These are phyloP conservation scores for Boletus subcaerulescens DNA, from an alignment of 768 basidiomycete genomes.

Conservation along the genomic window DNA sequence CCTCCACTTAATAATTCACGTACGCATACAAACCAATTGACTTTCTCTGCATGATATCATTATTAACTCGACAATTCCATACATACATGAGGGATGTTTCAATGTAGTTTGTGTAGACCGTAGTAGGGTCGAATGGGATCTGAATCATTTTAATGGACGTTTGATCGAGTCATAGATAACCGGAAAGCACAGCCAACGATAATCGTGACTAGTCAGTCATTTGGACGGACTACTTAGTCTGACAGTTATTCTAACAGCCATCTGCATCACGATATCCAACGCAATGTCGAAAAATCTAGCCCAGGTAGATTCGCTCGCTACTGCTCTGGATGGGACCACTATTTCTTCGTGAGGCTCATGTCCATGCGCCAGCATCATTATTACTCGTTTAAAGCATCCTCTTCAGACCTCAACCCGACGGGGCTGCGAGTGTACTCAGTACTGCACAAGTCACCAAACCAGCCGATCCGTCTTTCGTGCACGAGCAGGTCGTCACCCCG, in stretches of 20 bases:
- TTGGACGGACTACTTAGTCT: too few relatives aligned
- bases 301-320: constrained; percentile 27
- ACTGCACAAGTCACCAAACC: constrained; percentile 33
- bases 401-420: constrained; percentile 14
- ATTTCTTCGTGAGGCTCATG: constrained; percentile 31
- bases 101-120: constrained; percentile 1
- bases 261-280: constrained; percentile 16
- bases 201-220: constrained; percentile 7
- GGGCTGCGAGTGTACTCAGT: not conserved
- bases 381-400: not conserved
- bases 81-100: constrained; percentile 1
- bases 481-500: constrained; percentile 87
- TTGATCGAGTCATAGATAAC: not conserved
- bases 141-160: not conserved
- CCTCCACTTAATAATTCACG: constrained; percentile 26
- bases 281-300: constrained; percentile 24
- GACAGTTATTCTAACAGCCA: not conserved
- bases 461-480: constrained; percentile 27
- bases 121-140: not conserved
- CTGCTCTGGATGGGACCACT: constrained; percentile 22
- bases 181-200: not conserved
- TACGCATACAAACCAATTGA: constrained; percentile 22
- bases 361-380: not conserved
- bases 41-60: constrained; percentile 29
- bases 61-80: constrained; percentile 20